Conservation (phyloP, 2,329 filamentous ascomycete species). For the Nothopassalora personata region DNA sequence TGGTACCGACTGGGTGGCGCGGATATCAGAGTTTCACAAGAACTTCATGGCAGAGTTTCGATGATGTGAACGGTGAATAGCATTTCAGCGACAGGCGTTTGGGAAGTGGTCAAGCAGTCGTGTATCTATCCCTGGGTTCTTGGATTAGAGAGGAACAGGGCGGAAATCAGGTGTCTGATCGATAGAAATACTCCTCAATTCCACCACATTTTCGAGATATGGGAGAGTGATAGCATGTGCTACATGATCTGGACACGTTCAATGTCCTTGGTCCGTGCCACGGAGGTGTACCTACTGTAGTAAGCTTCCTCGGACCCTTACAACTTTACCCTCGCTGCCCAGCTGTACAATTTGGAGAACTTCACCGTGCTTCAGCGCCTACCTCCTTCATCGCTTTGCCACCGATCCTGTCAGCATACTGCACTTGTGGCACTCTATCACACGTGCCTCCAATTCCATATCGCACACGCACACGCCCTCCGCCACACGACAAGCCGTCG, state of each 20-base stretch:
- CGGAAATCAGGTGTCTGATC: background rate
- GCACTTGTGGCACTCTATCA: background rate
- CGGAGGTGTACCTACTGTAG: background rate
- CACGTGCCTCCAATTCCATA: background rate
- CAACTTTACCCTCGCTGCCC: background rate
- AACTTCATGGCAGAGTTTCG: constrained; percentile 81
- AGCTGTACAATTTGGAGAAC: background rate
- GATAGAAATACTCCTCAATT: background rate
- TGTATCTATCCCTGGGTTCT: background rate
- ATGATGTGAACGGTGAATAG: constrained; percentile 15
- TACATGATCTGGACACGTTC: background rate
- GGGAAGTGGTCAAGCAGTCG: background rate
- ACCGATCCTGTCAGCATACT: background rate
- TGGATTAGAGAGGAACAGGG: background rate
- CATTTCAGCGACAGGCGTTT: background rate
- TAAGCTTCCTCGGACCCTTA: background rate
- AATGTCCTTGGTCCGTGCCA: background rate
- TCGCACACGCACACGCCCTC: background rate
- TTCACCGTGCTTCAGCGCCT: background rate
- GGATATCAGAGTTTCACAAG: constrained; percentile 83
- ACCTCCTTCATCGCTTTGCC: background rate
- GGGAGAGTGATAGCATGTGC: background rate
- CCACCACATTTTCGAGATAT: too few species aligned
- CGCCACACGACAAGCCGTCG: background rate
- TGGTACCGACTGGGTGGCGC: constrained; percentile 87